Conservation (phyloP, 208 protist genomes). For the Leishmania tropica region DNA sequence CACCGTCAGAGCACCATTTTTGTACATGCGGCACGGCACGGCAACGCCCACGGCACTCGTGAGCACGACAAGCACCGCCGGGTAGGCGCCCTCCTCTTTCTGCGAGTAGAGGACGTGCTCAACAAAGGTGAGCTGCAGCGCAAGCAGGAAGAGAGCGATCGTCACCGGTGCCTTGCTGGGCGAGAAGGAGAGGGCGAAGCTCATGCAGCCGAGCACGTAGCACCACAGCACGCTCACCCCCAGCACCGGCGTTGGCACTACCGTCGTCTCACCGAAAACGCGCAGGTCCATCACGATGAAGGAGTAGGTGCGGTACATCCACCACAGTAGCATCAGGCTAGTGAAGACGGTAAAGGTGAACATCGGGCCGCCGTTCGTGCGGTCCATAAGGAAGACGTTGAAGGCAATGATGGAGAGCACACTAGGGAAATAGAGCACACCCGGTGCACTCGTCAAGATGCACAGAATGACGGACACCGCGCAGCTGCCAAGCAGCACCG, state of each 20-base stretch:
- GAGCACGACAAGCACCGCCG: slow-evolving; percentile 63
- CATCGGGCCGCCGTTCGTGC: slow-evolving; percentile 62
- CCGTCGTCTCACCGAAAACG: slow-evolving; percentile 75
- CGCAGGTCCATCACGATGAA: slow-evolving; percentile 85
- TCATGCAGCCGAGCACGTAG: slow-evolving; percentile 83
- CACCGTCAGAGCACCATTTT: slow-evolving; percentile 57
- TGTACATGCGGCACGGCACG: slow-evolving; percentile 59
- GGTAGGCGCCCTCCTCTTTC: slow-evolving; percentile 79
- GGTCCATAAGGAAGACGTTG: slow-evolving; percentile 83
- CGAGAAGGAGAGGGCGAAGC: slow-evolving; percentile 76
- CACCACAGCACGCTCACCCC: slow-evolving; percentile 70
- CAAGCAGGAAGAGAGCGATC: slow-evolving; percentile 66
- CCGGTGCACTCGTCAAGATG: slow-evolving; percentile 45
- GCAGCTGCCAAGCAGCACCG: slow-evolving; percentile 46
- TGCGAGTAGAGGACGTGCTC: slow-evolving; percentile 90
- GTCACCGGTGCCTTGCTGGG: slow-evolving; percentile 50
- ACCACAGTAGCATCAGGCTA: slow-evolving; percentile 82
- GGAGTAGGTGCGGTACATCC: slow-evolving; percentile 88
- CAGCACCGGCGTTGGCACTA: slow-evolving; percentile 66
- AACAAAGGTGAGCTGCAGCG: slow-evolving; percentile 71
- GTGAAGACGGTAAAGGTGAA: slow-evolving; percentile 81
- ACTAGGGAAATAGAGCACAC: slow-evolving; percentile 53
- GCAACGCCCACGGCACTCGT: slow-evolving; percentile 69
- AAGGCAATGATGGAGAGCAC: slow-evolving; percentile 64
- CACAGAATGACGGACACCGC: slow-evolving; percentile 50